Evolutionary conservation across 2,329 filamentous ascomycete species (phyloP).

Genomic region (Fusarium equiseti): DNA sequence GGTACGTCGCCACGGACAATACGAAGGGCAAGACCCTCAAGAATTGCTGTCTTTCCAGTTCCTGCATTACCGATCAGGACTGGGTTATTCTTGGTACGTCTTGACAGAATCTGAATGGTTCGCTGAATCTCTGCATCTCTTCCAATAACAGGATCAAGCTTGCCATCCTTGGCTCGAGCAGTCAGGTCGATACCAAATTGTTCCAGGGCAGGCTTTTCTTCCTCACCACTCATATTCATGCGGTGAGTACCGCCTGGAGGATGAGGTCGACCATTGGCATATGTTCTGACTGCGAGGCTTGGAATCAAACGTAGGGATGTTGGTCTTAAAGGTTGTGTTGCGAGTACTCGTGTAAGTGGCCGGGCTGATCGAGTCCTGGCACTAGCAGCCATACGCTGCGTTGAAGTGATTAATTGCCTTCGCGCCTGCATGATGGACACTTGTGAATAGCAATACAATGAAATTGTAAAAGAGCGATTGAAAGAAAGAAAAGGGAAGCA

Average conservation of each 20-base stretch:
- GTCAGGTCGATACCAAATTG: slow-evolving; percentile 94
- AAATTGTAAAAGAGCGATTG: slow-evolving; percentile 5
- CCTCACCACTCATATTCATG: slow-evolving; percentile 85
- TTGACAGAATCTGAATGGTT: slow-evolving; percentile 92
- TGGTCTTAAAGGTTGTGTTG: slow-evolving; percentile 40
- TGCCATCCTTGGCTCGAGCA: slow-evolving; percentile 84
- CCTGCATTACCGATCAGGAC: slow-evolving; percentile 93
- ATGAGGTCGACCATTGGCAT: slow-evolving; percentile 81
- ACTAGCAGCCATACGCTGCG: slow-evolving; percentile 53
- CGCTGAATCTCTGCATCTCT: slow-evolving; percentile 91
- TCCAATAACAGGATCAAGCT: slow-evolving; percentile 95
- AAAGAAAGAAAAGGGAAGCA: slow-evolving; percentile 4
- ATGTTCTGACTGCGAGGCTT: slow-evolving; percentile 60
- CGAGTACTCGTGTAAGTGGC: slow-evolving; percentile 46
- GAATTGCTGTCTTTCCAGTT: slow-evolving; percentile 92
- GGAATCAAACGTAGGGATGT: slow-evolving; percentile 53
- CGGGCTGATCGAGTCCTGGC: slow-evolving; percentile 48
- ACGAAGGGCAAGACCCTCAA: slow-evolving; percentile 89
- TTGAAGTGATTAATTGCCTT: slow-evolving; percentile 55
- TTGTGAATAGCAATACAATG: slow-evolving; percentile 23
- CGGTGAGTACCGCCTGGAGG: slow-evolving; percentile 92
- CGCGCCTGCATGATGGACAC: slow-evolving; percentile 56
- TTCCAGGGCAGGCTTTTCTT: slow-evolving; percentile 88
- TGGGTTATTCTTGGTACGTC: slow-evolving; percentile 95
- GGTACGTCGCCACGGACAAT: slow-evolving; percentile 95